Percentiles rank a stretch among this genome's conserved stretches.
Evolutionary conservation across 2,329 filamentous ascomycete species (phyloP).

Genomic region (Nectriaceae sp.): DNA sequence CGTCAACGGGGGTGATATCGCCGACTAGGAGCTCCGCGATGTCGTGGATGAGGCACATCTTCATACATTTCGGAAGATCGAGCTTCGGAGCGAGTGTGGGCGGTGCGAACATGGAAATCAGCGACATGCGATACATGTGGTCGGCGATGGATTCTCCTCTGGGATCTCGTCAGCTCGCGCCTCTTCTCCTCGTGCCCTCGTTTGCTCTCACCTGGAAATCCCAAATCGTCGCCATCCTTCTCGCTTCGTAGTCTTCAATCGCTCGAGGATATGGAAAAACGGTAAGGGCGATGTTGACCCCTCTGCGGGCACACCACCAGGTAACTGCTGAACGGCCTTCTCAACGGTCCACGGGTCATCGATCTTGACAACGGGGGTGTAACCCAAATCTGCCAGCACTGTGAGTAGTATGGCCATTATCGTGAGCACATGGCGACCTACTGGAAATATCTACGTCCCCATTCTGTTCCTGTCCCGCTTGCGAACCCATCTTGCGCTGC

Average conservation of each 20-base stretch:
- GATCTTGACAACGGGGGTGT: conserved; percentile 40
- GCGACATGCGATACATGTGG: conserved; percentile 99
- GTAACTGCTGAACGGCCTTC: conserved; percentile 66
- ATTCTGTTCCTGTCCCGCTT: conserved; percentile 21
- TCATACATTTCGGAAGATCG: conserved; percentile 81
- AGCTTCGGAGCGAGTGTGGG: conserved; percentile 69
- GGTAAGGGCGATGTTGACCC: conserved; percentile 74
- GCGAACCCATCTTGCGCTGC: conserved; percentile 30
- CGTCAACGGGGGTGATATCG: conserved; percentile 93
- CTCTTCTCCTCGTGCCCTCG: conserved; percentile 4
- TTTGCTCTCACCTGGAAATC: conserved; percentile 56
- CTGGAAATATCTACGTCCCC: conserved; percentile 24
- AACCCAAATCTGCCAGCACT: conserved; percentile 33
- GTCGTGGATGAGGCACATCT: conserved; percentile 95
- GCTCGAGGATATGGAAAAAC: conserved; percentile 93
- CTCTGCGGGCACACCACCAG: conserved; percentile 54
- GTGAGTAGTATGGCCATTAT: conserved; percentile 6
- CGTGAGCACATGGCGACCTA: conserved; percentile 13
- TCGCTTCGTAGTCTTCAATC: conserved; percentile 92
- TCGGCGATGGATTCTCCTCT: conserved; percentile 91
- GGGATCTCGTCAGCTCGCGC: no score
- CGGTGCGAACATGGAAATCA: conserved; percentile 92
- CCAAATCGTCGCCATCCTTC: conserved; percentile 94
- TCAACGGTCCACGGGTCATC: conserved; percentile 56
- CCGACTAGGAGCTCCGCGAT: conserved; percentile 96